These are phyloP conservation scores for Colletotrichum horii DNA, from an alignment of 2,329 filamentous ascomycete genomes.

Conservation along the genomic window DNA sequence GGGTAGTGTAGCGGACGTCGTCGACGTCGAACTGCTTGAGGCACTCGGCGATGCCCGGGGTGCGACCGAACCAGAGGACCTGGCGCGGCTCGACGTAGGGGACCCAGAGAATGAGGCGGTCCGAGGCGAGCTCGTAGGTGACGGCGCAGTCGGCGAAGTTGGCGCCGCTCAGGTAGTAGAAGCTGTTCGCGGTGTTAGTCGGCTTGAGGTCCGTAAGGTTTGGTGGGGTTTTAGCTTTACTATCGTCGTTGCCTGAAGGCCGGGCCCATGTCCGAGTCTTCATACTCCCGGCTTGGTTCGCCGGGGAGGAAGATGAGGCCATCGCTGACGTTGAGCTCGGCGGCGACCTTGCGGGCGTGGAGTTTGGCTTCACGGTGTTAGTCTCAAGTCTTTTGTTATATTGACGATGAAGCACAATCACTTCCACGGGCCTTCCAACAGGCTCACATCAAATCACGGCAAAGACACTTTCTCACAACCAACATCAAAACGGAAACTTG, in stretches of 20 bases:
- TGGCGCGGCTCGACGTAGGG: constrained; percentile 68
- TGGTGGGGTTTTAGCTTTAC: constrained; percentile 39
- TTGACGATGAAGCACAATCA: not conserved
- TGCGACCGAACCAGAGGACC: constrained; percentile 68
- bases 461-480: not conserved
- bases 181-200: constrained; percentile 41
- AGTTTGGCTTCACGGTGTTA: constrained; percentile 49
- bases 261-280: constrained; percentile 64
- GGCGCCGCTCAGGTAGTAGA: constrained; percentile 63
- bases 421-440: not conserved
- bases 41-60: constrained; percentile 66
- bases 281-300: constrained; percentile 53
- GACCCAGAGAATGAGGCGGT: constrained; percentile 75
- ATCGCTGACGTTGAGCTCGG: constrained; percentile 51
- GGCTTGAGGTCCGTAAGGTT: not conserved
- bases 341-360: constrained; percentile 62
- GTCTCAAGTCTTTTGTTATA: not conserved
- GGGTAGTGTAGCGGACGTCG: constrained; percentile 64
- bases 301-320: constrained; percentile 64
- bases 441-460: not conserved
- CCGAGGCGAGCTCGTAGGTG: constrained; percentile 62
- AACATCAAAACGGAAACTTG: not conserved
- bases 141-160: constrained; percentile 60
- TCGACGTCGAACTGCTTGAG: constrained; percentile 71
- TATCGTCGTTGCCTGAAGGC: constrained; percentile 64